Conservation (phyloP, 805 yeast species). For the Blastobotrys muscicola region DNA sequence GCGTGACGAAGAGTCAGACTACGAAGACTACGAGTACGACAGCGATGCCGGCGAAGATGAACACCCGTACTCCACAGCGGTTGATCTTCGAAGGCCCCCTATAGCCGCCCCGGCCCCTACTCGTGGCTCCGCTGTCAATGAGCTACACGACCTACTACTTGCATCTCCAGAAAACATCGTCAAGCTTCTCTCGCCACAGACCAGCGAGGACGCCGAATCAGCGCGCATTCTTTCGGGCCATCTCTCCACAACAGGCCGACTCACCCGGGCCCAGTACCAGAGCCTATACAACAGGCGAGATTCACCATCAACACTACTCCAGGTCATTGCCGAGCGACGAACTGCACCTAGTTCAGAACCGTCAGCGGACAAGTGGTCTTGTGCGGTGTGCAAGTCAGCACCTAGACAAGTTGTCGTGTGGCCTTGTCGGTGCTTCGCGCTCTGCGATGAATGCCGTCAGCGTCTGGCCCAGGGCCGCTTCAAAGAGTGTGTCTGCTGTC, state of each 20-base stretch:
- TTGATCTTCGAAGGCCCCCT: not conserved
- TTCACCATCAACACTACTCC: not conserved
- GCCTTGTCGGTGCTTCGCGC: constrained; percentile 88
- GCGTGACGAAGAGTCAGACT: constrained; percentile 13
- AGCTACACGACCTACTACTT: constrained; percentile 13
- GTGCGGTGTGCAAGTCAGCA: constrained; percentile 75
- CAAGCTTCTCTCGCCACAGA: constrained; percentile 20
- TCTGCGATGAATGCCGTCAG: constrained; percentile 76
- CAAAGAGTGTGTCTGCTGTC: constrained; percentile 77
- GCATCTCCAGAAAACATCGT: constrained; percentile 21
- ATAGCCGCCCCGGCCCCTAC: not conserved
- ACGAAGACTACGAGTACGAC: constrained; percentile 16
- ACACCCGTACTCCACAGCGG: constrained; percentile 3
- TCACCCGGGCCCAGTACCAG: constrained; percentile 6
- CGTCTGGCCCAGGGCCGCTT: constrained; percentile 64
- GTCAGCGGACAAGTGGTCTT: constrained; percentile 31
- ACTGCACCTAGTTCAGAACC: not conserved
- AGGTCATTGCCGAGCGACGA: constrained; percentile 4
- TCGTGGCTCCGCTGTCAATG: constrained; percentile 5
- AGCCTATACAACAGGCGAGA: not conserved
- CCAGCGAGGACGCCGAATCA: constrained; percentile 21
- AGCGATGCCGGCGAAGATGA: constrained; percentile 16
- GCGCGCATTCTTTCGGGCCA: constrained; percentile 26
- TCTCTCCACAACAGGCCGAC: constrained; percentile 10
- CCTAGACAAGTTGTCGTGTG: constrained; percentile 72